These are phyloP conservation scores for Phytophthora melonis DNA, from an alignment of 352 stramenopile genomes.

Conservation along the genomic window DNA sequence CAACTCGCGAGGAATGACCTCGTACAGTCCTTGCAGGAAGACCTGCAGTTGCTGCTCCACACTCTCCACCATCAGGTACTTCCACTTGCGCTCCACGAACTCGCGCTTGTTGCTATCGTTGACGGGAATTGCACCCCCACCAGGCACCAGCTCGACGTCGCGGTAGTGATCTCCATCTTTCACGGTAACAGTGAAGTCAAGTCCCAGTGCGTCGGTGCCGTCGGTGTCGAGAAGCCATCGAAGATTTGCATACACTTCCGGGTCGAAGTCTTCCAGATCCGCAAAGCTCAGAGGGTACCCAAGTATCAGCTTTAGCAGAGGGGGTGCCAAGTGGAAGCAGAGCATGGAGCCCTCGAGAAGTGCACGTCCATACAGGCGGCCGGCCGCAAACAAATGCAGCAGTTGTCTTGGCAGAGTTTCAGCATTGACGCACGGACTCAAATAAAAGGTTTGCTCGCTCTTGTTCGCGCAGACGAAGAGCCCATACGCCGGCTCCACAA, in stretches of 20 bases:
- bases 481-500: constrained; percentile 34
- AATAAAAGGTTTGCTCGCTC: constrained; percentile 46
- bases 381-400: constrained; percentile 36
- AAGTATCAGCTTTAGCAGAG: constrained; percentile 95
- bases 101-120: constrained; percentile 92
- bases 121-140: constrained; percentile 63
- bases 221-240: constrained; percentile 60
- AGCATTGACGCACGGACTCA: constrained; percentile 40
- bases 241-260: constrained; percentile 48
- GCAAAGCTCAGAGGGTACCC: constrained; percentile 91
- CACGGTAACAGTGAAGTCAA: constrained; percentile 54
- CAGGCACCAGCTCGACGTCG: constrained; percentile 42
- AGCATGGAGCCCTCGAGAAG: constrained; percentile 89
- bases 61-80: constrained; percentile 92
- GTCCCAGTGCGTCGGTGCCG: constrained; percentile 42
- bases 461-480: constrained; percentile 43
- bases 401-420: constrained; percentile 43
- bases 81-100: constrained; percentile 90
- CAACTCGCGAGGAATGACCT: constrained; percentile 92
- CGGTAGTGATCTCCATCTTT: constrained; percentile 23
- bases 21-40: constrained; percentile 94
- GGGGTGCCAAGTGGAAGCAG: constrained; percentile 88
- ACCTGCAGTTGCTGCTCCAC: constrained; percentile 79
- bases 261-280: constrained; percentile 81
- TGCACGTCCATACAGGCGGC: constrained; percentile 48